Percentiles rank a stretch among this genome's conserved stretches.
Evolutionary conservation across 2,329 filamentous ascomycete genomes (phyloP).

Genomic region (Microdochium bolleyi): DNA sequence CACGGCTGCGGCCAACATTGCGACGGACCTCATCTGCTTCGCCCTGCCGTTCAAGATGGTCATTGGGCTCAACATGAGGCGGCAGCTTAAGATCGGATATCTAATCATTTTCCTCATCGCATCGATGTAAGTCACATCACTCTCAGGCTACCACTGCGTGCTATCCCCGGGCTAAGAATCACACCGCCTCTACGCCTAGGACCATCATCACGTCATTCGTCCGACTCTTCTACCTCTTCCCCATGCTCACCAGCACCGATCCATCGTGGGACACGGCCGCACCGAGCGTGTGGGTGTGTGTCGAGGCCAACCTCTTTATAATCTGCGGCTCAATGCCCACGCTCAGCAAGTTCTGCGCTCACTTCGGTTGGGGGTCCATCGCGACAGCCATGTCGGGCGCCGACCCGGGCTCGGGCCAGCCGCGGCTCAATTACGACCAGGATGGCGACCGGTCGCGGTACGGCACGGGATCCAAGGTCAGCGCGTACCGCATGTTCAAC

Average conservation of each 20-base stretch:
- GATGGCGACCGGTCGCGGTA: not conserved
- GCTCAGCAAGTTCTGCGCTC: conserved; percentile 24
- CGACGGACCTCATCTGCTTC: conserved; percentile 34
- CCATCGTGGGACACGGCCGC: conserved; percentile 8
- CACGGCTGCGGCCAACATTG: conserved; percentile 32
- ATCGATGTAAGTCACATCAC: conserved; percentile 22
- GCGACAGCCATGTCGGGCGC: not conserved
- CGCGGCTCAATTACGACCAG: not conserved
- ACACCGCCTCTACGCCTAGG: not conserved
- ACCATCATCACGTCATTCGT: conserved; percentile 6
- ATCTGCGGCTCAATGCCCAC: conserved; percentile 26
- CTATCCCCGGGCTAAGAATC: not conserved
- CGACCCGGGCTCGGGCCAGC: not conserved
- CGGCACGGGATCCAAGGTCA: not conserved
- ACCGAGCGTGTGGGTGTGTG: conserved; percentile 9
- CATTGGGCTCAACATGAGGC: conserved; percentile 28
- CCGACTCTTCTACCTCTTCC: conserved; percentile 3
- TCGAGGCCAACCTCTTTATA: conserved; percentile 19
- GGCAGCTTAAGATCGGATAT: conserved; percentile 32
- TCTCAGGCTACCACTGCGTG: not conserved
- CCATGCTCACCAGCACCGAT: conserved; percentile 4
- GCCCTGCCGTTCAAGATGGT: conserved; percentile 33
- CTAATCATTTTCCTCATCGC: conserved; percentile 33
- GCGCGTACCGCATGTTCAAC: not conserved
- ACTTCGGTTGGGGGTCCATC: conserved; percentile 19